These are phyloP conservation scores for Talaromyces thailandensis DNA, from an alignment of 495 filamentous ascomycete species.

Conservation along the genomic window DNA sequence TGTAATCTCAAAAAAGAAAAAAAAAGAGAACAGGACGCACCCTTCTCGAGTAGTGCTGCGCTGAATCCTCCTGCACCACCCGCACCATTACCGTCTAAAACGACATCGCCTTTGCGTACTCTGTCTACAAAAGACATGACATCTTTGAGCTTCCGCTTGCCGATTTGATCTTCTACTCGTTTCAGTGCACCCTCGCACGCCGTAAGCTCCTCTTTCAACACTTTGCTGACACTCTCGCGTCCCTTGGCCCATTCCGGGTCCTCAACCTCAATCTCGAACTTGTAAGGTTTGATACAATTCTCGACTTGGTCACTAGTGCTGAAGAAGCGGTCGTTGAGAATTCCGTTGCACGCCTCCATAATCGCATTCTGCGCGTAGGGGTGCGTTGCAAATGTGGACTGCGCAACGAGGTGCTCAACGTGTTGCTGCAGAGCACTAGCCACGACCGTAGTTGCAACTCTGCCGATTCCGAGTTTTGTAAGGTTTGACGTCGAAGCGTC, in stretches of 20 bases:
- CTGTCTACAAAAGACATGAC: slow-evolving; percentile 87
- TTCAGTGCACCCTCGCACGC: slow-evolving; percentile 75
- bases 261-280: slow-evolving; percentile 92
- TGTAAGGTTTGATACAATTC: slow-evolving; percentile 98
- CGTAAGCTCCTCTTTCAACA: slow-evolving; percentile 74
- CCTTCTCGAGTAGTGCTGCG: slow-evolving; percentile 67
- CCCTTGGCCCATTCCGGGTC: slow-evolving; percentile 80
- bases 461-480: slow-evolving; percentile 87
- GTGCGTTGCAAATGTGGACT: slow-evolving; percentile 78
- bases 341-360: slow-evolving; percentile 74
- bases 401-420: slow-evolving; percentile 65
- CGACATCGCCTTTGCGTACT: slow-evolving; percentile 71
- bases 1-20: background rate
- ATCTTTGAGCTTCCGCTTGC: slow-evolving; percentile 75
- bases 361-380: slow-evolving; percentile 89
- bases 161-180: slow-evolving; percentile 62
- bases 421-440: slow-evolving; percentile 79
- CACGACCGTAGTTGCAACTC: slow-evolving; percentile 84
- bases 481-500: slow-evolving; percentile 84
- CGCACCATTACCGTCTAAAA: slow-evolving; percentile 71
- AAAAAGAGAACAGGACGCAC: slow-evolving; percentile 33
- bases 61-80: slow-evolving; percentile 91
- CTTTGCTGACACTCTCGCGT: slow-evolving; percentile 64
- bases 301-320: slow-evolving; percentile 98
- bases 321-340: slow-evolving; percentile 90